These are phyloP conservation scores for Ceriops decandra DNA, from an alignment of 345 rosid genomes.

Conservation along the genomic window DNA sequence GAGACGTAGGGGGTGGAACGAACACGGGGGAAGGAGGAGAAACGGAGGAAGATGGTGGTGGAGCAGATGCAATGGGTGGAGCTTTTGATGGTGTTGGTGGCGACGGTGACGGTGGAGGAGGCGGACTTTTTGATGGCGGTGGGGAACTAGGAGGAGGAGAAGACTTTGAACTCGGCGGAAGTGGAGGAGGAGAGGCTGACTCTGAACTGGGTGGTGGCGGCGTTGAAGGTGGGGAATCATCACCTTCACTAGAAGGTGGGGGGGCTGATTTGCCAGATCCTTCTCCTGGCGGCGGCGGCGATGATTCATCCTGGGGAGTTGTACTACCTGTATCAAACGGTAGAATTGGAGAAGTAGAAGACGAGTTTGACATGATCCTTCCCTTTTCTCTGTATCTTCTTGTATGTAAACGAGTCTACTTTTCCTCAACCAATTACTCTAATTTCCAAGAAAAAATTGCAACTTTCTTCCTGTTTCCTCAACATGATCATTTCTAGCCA, in stretches of 20 bases:
- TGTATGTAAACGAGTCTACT: neutral
- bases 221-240: conserved; percentile 19
- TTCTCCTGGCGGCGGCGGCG: neutral
- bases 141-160: conserved; percentile 18
- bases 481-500: neutral
- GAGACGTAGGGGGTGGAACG: conserved; percentile 18
- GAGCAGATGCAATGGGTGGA: conserved; percentile 5
- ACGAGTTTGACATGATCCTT: conserved; percentile 42
- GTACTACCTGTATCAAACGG: too few relatives aligned
- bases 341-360: neutral
- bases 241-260: conserved; percentile 8
- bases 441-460: neutral
- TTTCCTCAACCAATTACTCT: neutral
- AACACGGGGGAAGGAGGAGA: conserved; percentile 24
- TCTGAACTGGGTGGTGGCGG: conserved; percentile 11
- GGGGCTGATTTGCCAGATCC: neutral
- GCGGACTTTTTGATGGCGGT: neutral
- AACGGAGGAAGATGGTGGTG: conserved; percentile 15
- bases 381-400: neutral
- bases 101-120: neutral
- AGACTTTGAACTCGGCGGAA: neutral
- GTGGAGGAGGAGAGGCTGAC: neutral
- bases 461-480: neutral
- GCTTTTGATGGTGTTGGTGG: conserved; percentile 4
- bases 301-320: too few relatives aligned